These are phyloP conservation scores for Coemansia sp. DNA, from an alignment of 192 early-diverging fungal species.

Conservation along the genomic window DNA sequence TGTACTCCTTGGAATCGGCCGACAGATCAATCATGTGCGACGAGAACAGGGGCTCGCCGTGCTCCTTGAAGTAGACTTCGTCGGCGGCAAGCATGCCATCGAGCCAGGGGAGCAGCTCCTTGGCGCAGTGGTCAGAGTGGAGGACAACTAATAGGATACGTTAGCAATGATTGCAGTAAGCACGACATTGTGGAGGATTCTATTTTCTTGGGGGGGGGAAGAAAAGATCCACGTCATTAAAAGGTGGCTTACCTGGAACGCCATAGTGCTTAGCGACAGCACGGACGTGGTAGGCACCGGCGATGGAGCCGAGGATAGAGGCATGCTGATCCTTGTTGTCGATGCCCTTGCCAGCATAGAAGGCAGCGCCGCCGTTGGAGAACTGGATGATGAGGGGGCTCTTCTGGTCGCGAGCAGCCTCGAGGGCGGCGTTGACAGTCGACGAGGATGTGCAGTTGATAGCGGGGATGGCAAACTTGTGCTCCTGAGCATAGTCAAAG, in stretches of 20 bases:
- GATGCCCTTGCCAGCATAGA: slow-evolving; percentile 91
- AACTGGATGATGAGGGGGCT: slow-evolving; percentile 95
- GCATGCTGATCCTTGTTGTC: slow-evolving; percentile 86
- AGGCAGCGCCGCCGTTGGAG: slow-evolving; percentile 90
- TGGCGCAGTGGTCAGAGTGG: slow-evolving; percentile 97
- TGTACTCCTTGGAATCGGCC: slow-evolving; percentile 90
- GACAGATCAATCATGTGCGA: slow-evolving; percentile 98
- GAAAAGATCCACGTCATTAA: not conserved
- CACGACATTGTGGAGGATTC: too few relatives aligned
- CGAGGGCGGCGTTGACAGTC: slow-evolving; percentile 88
- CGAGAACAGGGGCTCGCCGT: slow-evolving; percentile 94
- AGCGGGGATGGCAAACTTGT: slow-evolving; percentile 92
- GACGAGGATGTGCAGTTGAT: slow-evolving; percentile 95
- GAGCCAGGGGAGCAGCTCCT: slow-evolving; percentile 96
- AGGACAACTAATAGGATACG: slow-evolving; percentile 54
- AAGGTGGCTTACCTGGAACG: slow-evolving; percentile 60
- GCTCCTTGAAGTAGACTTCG: slow-evolving; percentile 89
- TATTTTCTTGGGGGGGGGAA: not conserved
- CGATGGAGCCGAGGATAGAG: slow-evolving; percentile 84
- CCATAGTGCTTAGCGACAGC: slow-evolving; percentile 82
- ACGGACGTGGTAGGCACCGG: slow-evolving; percentile 85
- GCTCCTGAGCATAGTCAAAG: slow-evolving; percentile 69
- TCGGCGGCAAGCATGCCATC: slow-evolving; percentile 95
- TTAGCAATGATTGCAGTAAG: not conserved
- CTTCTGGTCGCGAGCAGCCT: slow-evolving; percentile 91